Evolutionary conservation across 345 rosid genomes (phyloP).

Genomic region (Limnanthes douglasii): DNA sequence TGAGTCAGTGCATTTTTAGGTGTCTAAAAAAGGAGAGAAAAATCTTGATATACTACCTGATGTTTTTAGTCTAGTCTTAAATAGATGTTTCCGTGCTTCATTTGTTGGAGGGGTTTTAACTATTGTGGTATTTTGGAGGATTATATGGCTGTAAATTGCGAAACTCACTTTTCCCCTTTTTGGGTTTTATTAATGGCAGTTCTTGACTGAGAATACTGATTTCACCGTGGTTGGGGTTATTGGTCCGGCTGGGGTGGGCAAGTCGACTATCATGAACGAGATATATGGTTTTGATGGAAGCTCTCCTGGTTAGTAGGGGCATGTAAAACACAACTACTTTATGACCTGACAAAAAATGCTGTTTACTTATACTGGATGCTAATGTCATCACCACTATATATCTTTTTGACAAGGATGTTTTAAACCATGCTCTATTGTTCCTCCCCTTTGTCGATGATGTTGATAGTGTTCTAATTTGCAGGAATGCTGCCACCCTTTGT

Average conservation of each 20-base stretch:
- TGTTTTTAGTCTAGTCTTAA: neutral
- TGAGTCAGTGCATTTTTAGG: too few species aligned
- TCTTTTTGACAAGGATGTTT: too few species aligned
- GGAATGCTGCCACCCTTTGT: conserved; percentile 75
- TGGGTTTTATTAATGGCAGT: conserved; percentile 22
- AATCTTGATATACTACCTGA: neutral
- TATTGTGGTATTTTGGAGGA: too few species aligned
- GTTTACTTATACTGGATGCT: neutral
- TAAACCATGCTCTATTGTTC: too few species aligned
- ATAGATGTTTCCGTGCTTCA: neutral
- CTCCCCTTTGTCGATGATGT: too few species aligned
- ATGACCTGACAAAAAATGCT: too few species aligned
- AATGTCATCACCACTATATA: neutral
- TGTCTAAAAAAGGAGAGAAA: too few species aligned
- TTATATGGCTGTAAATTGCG: neutral
- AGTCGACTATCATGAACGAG: conserved; percentile 70
- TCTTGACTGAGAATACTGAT: conserved; percentile 73
- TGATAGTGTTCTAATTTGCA: conserved; percentile 11
- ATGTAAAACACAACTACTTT: too few species aligned
- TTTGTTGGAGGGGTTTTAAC: too few species aligned
- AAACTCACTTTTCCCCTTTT: neutral
- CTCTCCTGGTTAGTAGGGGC: conserved; percentile 50
- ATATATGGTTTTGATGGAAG: conserved; percentile 60
- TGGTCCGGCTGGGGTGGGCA: conserved; percentile 67
- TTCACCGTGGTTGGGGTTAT: conserved; percentile 77